These are phyloP conservation scores for Neurospora sp. DNA, from an alignment of 495 filamentous ascomycete species.

Conservation along the genomic window DNA sequence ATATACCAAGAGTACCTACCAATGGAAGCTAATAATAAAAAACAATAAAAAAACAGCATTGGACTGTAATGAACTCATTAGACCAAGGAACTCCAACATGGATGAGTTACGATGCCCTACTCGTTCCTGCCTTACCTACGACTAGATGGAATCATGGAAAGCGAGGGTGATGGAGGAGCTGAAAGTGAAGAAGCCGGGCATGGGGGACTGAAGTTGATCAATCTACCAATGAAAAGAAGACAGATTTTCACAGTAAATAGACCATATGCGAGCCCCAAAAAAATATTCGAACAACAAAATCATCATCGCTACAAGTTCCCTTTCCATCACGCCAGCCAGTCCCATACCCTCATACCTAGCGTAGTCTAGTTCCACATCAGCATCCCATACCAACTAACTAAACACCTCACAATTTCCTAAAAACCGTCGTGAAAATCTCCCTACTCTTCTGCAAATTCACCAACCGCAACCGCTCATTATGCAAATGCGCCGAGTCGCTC, in stretches of 20 bases:
- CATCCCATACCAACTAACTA: not conserved
- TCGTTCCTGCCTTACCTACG: too few relatives aligned
- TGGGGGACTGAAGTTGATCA: too few relatives aligned
- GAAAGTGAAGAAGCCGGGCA: too few relatives aligned
- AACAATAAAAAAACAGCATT: too few relatives aligned
- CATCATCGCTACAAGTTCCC: not conserved
- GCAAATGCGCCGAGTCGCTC: constrained; percentile 87
- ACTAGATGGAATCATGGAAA: too few relatives aligned
- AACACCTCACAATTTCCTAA: constrained; percentile 31
- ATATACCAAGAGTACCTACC: too few relatives aligned
- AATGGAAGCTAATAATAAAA: too few relatives aligned
- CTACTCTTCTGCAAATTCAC: constrained; percentile 83
- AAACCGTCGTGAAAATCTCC: constrained; percentile 84
- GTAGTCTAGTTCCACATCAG: not conserved
- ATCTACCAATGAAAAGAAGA: not conserved
- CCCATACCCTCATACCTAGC: not conserved
- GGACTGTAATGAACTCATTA: too few relatives aligned
- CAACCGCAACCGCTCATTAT: constrained; percentile 83
- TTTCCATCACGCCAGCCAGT: not conserved
- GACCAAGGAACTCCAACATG: too few relatives aligned
- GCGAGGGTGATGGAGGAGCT: too few relatives aligned
- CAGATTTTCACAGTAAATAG: not conserved
- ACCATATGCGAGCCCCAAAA: not conserved
- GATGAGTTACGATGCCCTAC: too few relatives aligned
- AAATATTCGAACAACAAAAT: not conserved